Evolutionary conservation across 139 green algal genomes (phyloP).

Genomic region (Coccomyxa sp.): DNA sequence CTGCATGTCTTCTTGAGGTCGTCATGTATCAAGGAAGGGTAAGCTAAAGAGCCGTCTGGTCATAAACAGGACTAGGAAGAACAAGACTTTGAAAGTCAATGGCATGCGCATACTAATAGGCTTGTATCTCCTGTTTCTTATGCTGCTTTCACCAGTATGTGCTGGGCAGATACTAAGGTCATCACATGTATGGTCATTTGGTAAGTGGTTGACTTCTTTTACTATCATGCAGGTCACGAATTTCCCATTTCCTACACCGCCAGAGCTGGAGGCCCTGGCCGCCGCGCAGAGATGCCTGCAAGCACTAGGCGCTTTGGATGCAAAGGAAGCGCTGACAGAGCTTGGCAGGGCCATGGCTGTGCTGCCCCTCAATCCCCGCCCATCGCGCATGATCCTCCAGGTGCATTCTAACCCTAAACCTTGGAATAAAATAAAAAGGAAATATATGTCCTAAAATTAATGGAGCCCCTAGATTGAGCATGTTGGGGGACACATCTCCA

Average conservation of each 20-base stretch:
- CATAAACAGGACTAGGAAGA: no score
- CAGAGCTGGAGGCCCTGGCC: constrained; percentile 47
- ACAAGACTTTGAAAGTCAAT: no score
- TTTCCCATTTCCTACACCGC: constrained; percentile 91
- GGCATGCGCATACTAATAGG: no score
- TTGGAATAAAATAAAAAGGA: neutral
- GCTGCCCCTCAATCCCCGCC: constrained; percentile 81
- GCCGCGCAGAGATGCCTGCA: constrained; percentile 59
- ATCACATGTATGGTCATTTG: no score
- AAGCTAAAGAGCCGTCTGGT: neutral
- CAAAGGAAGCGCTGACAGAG: constrained; percentile 50
- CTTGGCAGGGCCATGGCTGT: constrained; percentile 78
- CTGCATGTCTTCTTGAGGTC: neutral
- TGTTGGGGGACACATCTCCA: neutral
- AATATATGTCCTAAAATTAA: no score
- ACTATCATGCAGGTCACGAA: constrained; percentile 25
- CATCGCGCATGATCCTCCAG: constrained; percentile 88
- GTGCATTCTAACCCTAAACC: constrained; percentile 16
- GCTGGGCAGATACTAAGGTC: no score
- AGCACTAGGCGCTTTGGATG: constrained; percentile 57
- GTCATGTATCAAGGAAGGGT: neutral
- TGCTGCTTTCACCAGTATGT: no score
- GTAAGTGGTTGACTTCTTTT: no score
- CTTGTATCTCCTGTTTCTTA: no score
- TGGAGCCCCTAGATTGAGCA: no score